Percentiles rank a stretch among this genome's conserved stretches.
Evolutionary conservation across 495 filamentous ascomycete species (phyloP).

Genomic region (Tetracladium marchalianum): DNA sequence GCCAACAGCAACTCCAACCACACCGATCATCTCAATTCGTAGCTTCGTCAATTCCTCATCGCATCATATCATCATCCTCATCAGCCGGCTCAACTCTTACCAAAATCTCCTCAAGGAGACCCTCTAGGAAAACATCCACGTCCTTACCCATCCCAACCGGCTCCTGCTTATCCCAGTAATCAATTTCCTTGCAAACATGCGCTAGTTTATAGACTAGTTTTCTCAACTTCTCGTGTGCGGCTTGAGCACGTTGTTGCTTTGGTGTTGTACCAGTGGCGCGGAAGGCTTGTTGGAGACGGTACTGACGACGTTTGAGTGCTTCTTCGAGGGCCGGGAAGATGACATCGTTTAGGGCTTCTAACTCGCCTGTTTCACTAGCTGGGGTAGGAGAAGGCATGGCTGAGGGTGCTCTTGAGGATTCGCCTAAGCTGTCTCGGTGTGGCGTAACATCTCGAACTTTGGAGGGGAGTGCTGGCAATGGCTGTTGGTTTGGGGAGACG

Average conservation of each 20-base stretch:
- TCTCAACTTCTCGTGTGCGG: slow-evolving; percentile 72
- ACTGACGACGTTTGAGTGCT: slow-evolving; percentile 71
- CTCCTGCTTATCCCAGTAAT: slow-evolving; percentile 69
- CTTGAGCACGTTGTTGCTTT: slow-evolving; percentile 52
- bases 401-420: slow-evolving; percentile 18
- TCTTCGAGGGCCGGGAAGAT: slow-evolving; percentile 86
- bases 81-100: slow-evolving; percentile 80
- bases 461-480: slow-evolving; percentile 18
- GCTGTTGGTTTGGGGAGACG: slow-evolving; percentile 13
- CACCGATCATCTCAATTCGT: background rate
- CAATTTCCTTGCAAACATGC: slow-evolving; percentile 74
- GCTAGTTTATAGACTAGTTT: slow-evolving; percentile 67
- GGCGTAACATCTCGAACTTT: slow-evolving; percentile 21
- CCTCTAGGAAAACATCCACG: slow-evolving; percentile 79
- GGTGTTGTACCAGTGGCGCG: slow-evolving; percentile 29
- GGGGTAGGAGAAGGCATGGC: slow-evolving; percentile 20
- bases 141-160: slow-evolving; percentile 88
- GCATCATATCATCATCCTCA: slow-evolving; percentile 40
- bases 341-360: slow-evolving; percentile 41
- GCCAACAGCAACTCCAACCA: no score
- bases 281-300: slow-evolving; percentile 45
- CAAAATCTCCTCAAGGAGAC: slow-evolving; percentile 88
- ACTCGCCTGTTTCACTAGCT: slow-evolving; percentile 16
- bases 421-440: slow-evolving; percentile 12
- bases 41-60: slow-evolving; percentile 1